phyloP scores from a whole-genome alignment of 2,329 filamentous ascomycete genomes.

The Penicillium hordei region DNA sequence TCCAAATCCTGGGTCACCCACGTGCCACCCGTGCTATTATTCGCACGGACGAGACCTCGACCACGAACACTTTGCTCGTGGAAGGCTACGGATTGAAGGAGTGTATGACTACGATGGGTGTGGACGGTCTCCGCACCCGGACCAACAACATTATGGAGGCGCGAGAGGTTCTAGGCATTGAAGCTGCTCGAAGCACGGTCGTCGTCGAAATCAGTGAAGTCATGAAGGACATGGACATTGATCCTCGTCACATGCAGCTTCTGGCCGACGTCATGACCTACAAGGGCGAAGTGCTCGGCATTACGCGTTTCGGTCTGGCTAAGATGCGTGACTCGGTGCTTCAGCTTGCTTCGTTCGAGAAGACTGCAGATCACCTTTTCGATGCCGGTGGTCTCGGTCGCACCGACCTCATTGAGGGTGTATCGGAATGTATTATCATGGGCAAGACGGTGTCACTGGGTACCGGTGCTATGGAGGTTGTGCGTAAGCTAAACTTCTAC shows the following conservation, averaged over 20 bases:
- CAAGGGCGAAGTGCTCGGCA: slow-evolving; percentile 94
- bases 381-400: slow-evolving; percentile 92
- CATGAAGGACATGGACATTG: slow-evolving; percentile 93
- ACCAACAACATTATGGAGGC: slow-evolving; percentile 92
- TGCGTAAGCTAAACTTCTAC: slow-evolving; percentile 69
- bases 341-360: slow-evolving; percentile 94
- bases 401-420: slow-evolving; percentile 86
- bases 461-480: slow-evolving; percentile 88
- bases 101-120: slow-evolving; percentile 92
- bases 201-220: slow-evolving; percentile 82
- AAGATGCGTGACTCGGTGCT: slow-evolving; percentile 96
- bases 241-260: slow-evolving; percentile 96
- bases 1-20: slow-evolving; percentile 88
- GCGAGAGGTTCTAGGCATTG: slow-evolving; percentile 83
- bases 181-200: slow-evolving; percentile 87
- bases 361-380: slow-evolving; percentile 96
- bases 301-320: slow-evolving; percentile 90
- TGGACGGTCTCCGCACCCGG: slow-evolving; percentile 71
- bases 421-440: slow-evolving; percentile 97
- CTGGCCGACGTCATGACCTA: slow-evolving; percentile 98
- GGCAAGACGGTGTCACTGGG: slow-evolving; percentile 90
- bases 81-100: slow-evolving; percentile 88
- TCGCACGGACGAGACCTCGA: slow-evolving; percentile 69
- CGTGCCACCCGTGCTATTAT: slow-evolving; percentile 86
- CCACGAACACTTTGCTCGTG: slow-evolving; percentile 73